phyloP scores from a whole-genome alignment of 2,329 filamentous ascomycete genomes.

The Aspergillus aculeatus region DNA sequence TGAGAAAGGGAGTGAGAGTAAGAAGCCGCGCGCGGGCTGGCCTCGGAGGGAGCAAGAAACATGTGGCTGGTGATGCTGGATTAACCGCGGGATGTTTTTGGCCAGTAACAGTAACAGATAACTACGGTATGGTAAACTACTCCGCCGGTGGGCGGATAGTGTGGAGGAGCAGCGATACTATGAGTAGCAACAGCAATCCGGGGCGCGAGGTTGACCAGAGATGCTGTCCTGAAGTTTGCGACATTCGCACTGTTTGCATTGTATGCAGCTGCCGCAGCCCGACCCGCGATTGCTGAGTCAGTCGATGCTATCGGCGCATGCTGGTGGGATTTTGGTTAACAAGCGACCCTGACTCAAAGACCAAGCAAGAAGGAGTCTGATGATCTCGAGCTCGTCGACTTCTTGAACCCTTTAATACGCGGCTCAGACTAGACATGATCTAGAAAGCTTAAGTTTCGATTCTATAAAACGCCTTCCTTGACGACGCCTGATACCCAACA shows the following conservation, averaged over 20 bases:
- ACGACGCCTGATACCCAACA: background rate
- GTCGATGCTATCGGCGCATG: constrained; percentile 12
- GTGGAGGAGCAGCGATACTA: background rate
- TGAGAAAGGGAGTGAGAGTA: constrained; percentile 18
- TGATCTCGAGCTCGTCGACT: background rate
- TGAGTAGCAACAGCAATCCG: background rate
- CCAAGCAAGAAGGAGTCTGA: background rate
- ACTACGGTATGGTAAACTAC: constrained; percentile 4
- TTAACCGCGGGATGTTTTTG: constrained; percentile 24
- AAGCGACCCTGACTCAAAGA: background rate
- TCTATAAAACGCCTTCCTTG: background rate
- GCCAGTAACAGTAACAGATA: constrained; percentile 10
- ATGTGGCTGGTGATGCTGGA: constrained; percentile 40
- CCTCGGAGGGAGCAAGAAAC: constrained; percentile 40
- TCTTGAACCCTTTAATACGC: background rate
- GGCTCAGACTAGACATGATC: background rate
- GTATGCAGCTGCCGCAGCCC: constrained; percentile 24
- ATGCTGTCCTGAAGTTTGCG: background rate
- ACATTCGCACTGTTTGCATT: constrained; percentile 25
- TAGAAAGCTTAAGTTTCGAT: background rate
- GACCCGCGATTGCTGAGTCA: constrained; percentile 18
- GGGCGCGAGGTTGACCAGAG: background rate
- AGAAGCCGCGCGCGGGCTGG: constrained; percentile 26
- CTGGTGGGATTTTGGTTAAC: constrained; percentile 4
- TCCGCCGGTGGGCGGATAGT: no score